A percentile compares a stretch with the other conserved stretches of the same genome.
These are phyloP conservation scores for Trebouxia sp. DNA, from an alignment of 139 green algal species.

Conservation along the genomic window DNA sequence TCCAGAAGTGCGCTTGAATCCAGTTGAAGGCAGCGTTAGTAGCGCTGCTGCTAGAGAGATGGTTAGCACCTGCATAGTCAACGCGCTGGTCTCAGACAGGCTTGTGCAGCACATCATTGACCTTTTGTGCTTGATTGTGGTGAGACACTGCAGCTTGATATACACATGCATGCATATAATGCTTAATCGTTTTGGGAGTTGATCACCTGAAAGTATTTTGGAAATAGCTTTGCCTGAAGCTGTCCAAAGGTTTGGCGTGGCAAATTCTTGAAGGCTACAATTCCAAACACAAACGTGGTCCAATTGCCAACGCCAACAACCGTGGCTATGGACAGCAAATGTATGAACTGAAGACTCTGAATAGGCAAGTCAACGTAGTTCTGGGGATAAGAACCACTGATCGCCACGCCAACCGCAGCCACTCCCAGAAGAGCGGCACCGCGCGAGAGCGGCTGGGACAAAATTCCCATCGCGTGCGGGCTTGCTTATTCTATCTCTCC, in stretches of 20 bases:
- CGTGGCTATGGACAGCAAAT: background rate
- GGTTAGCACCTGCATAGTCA: no score
- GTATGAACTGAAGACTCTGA: background rate
- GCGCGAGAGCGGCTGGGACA: conserved; percentile 10
- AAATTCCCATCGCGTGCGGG: background rate
- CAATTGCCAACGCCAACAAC: conserved; percentile 7
- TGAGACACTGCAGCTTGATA: no score
- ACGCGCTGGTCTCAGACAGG: no score
- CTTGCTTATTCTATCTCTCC: background rate
- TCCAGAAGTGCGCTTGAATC: no score
- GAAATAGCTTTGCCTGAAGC: conserved; percentile 26
- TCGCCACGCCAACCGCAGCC: background rate
- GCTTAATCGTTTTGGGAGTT: no score
- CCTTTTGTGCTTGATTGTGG: no score
- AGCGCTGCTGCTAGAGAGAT: no score
- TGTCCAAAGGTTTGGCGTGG: conserved; percentile 5
- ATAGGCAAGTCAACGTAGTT: background rate
- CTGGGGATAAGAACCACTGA: background rate
- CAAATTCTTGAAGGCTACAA: conserved; percentile 16
- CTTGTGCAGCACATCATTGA: no score
- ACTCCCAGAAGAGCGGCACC: background rate
- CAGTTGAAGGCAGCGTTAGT: no score
- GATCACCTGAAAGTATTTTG: conserved; percentile 10
- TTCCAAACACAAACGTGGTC: conserved; percentile 18
- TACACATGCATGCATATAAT: no score